Evolutionary conservation across 169 alveolate species (phyloP).

Genomic region (Babesia caballi): DNA sequence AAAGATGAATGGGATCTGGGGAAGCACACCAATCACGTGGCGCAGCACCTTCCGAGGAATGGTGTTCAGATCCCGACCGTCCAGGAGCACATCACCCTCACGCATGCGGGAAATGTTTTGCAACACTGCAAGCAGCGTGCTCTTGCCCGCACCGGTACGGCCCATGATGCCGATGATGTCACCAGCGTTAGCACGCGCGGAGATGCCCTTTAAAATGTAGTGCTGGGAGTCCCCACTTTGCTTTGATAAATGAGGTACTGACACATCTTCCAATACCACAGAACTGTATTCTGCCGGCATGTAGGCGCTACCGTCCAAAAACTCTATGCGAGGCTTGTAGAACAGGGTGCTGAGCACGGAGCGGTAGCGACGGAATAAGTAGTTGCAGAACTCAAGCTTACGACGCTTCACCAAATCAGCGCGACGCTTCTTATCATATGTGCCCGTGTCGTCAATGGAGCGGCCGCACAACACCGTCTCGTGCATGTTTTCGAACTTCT

Average conservation of each 20-base stretch:
- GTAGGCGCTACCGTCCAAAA: constrained; percentile 6
- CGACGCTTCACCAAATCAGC: constrained; percentile 17
- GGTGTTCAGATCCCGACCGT: constrained; percentile 50
- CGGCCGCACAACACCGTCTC: constrained; percentile 11
- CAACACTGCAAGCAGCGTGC: constrained; percentile 38
- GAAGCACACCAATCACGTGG: constrained; percentile 51
- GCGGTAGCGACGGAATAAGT: constrained; percentile 9
- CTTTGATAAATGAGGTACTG: neutral
- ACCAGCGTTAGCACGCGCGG: constrained; percentile 13
- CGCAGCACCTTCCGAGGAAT: constrained; percentile 37
- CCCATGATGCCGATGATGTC: constrained; percentile 56
- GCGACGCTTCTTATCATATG: neutral
- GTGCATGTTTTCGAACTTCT: constrained; percentile 29
- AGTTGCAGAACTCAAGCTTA: constrained; percentile 10
- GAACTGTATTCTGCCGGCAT: constrained; percentile 8
- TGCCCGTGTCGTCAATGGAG: neutral
- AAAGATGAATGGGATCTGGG: constrained; percentile 58
- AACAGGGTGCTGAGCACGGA: constrained; percentile 4
- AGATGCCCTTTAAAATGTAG: constrained; percentile 25
- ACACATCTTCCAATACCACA: neutral
- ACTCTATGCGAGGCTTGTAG: constrained; percentile 7
- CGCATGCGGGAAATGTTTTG: constrained; percentile 20
- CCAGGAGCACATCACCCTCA: constrained; percentile 54
- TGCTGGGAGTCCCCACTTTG: neutral
- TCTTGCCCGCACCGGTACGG: constrained; percentile 66